Percentiles rank a stretch among this genome's conserved stretches.
phyloP scores from a whole-genome alignment of 2,329 filamentous ascomycete species.

The Fusarium sp. region DNA sequence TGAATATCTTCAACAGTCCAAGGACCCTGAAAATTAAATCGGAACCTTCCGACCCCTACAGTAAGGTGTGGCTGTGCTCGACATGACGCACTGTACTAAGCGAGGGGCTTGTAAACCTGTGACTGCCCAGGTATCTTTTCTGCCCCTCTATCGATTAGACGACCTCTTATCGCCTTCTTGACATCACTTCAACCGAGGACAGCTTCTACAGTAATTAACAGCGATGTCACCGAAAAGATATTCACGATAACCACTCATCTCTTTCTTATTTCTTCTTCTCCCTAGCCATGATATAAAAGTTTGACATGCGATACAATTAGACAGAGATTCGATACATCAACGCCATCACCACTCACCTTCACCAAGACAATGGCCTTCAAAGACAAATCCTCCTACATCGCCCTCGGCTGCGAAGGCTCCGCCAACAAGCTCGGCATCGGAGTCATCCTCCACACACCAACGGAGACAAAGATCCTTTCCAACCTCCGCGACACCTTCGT shows the following conservation, averaged over 20 bases:
- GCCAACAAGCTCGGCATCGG: conserved; percentile 98
- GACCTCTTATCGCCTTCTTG: conserved; percentile 20
- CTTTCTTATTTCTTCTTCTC: background rate
- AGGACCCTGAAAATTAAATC: conserved; percentile 29
- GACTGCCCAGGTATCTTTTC: background rate
- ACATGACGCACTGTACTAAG: conserved; percentile 30
- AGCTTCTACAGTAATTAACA: background rate
- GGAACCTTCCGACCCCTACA: conserved; percentile 22
- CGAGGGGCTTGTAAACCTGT: conserved; percentile 30
- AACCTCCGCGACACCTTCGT: conserved; percentile 96
- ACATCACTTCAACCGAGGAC: background rate
- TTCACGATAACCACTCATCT: background rate
- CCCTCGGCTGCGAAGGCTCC: conserved; percentile 81
- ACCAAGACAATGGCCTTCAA: conserved; percentile 41
- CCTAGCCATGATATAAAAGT: background rate
- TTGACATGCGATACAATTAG: background rate
- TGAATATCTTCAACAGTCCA: conserved; percentile 1
- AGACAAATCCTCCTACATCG: conserved; percentile 59
- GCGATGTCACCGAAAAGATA: background rate
- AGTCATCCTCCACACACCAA: conserved; percentile 80
- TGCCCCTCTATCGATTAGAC: conserved; percentile 35
- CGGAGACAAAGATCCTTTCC: conserved; percentile 75
- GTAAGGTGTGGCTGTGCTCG: conserved; percentile 22
- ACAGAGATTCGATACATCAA: conserved; percentile 12
- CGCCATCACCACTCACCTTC: conserved; percentile 21